A percentile compares a stretch with the other conserved stretches of the same genome.
Conservation (phyloP, 768 basidiomycete genomes). For the Suillus americanus region DNA sequence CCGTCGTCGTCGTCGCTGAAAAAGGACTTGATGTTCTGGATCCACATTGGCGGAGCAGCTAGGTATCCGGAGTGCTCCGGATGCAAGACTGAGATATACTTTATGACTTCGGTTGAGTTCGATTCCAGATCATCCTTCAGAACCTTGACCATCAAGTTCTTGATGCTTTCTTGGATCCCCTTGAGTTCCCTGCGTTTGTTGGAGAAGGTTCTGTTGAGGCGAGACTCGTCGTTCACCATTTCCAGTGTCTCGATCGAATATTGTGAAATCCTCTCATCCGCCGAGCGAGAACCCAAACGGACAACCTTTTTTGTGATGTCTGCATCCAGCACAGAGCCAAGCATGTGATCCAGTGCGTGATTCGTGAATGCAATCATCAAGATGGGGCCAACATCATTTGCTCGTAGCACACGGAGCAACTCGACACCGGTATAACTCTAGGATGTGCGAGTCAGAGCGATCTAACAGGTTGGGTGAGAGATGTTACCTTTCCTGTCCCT, state of each 20-base stretch:
- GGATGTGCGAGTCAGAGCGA: background rate
- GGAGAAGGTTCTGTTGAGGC: slow-evolving; percentile 36
- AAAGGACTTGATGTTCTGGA: slow-evolving; percentile 27
- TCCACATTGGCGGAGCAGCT: slow-evolving; percentile 47
- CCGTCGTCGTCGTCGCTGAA: slow-evolving; percentile 14
- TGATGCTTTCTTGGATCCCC: slow-evolving; percentile 45
- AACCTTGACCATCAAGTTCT: slow-evolving; percentile 43
- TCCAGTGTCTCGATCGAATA: slow-evolving; percentile 65
- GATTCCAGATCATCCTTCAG: slow-evolving; percentile 33
- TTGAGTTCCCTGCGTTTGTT: slow-evolving; percentile 42
- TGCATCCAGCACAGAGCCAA: slow-evolving; percentile 62
- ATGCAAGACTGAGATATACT: slow-evolving; percentile 43
- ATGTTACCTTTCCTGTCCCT: slow-evolving; percentile 69
- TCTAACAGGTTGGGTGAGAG: background rate
- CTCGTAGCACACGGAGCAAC: slow-evolving; percentile 62
- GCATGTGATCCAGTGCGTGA: slow-evolving; percentile 76
- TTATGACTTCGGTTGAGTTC: slow-evolving; percentile 36
- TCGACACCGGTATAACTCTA: slow-evolving; percentile 71
- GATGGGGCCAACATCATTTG: slow-evolving; percentile 52
- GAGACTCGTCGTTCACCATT: slow-evolving; percentile 38
- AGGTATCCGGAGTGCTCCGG: slow-evolving; percentile 50
- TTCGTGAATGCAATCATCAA: slow-evolving; percentile 70
- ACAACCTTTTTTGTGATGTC: slow-evolving; percentile 63
- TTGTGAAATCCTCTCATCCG: slow-evolving; percentile 57
- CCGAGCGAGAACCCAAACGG: slow-evolving; percentile 65